phyloP scores from a whole-genome alignment of 192 early-diverging fungal species.

The Coemansia furcata region DNA sequence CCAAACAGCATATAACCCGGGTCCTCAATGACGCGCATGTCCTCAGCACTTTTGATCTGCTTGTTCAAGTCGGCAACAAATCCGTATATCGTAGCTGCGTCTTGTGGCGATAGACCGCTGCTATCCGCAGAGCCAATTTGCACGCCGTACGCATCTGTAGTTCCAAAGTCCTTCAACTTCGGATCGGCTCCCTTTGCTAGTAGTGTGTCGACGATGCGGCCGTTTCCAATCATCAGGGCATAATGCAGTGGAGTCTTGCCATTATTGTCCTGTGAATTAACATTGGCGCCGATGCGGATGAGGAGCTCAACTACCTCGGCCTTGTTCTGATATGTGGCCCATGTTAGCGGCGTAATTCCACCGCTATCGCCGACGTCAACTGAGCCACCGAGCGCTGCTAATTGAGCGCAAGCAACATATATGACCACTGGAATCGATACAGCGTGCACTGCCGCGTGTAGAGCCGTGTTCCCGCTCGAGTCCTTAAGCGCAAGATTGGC shows the following conservation, averaged over 20 bases:
- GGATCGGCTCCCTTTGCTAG: constrained; percentile 72
- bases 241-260: constrained; percentile 89
- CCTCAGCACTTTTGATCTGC: constrained; percentile 20
- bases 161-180: constrained; percentile 55
- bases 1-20: constrained; percentile 22
- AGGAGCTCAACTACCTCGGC: constrained; percentile 67
- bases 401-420: constrained; percentile 66
- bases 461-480: constrained; percentile 82
- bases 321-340: constrained; percentile 89
- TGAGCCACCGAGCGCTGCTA: constrained; percentile 58
- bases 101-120: constrained; percentile 73
- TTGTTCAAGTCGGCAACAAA: constrained; percentile 41
- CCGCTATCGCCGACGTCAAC: constrained; percentile 69
- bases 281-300: constrained; percentile 64
- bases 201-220: constrained; percentile 60
- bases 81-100: constrained; percentile 76
- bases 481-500: constrained; percentile 73
- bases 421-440: constrained; percentile 73
- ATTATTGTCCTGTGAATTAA: constrained; percentile 67
- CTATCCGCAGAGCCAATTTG: background rate
- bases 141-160: constrained; percentile 3
- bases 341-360: constrained; percentile 90
- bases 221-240: constrained; percentile 69
- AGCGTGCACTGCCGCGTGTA: constrained; percentile 89
- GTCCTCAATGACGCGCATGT: constrained; percentile 16